phyloP scores from a whole-genome alignment of 352 stramenopile genomes.

The Globisporangium radiosum region DNA sequence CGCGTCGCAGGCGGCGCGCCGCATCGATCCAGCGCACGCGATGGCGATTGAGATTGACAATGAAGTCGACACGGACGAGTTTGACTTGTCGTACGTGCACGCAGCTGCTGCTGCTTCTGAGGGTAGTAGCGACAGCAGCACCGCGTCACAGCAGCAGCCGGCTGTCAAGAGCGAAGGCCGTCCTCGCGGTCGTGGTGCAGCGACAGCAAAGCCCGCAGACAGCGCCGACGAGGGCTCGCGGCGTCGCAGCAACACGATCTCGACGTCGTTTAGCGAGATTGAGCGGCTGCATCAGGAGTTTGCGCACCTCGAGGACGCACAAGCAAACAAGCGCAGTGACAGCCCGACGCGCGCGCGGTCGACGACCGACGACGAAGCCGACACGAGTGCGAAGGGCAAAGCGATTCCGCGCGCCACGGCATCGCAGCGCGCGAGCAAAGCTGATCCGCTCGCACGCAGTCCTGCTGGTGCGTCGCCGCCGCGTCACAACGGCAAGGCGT shows the following conservation, averaged over 20 bases:
- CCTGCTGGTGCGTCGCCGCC: constrained; percentile 3
- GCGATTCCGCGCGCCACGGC: neutral
- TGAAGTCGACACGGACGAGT: constrained; percentile 74
- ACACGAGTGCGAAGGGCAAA: constrained; percentile 2
- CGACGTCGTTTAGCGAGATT: constrained; percentile 24
- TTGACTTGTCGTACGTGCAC: constrained; percentile 51
- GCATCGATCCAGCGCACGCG: constrained; percentile 63
- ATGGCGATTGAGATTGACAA: constrained; percentile 87
- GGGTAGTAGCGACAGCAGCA: constrained; percentile 16
- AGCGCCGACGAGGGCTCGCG: constrained; percentile 6
- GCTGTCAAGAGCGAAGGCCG: constrained; percentile 5
- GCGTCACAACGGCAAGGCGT: constrained; percentile 4
- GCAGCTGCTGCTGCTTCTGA: constrained; percentile 10
- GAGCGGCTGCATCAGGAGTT: constrained; percentile 28
- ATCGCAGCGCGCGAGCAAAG: constrained; percentile 2
- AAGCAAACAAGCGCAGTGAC: neutral
- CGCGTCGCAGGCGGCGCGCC: constrained; percentile 42
- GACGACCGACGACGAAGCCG: constrained; percentile 2
- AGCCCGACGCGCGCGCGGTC: constrained; percentile 2
- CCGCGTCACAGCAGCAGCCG: constrained; percentile 12
- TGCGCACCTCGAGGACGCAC: constrained; percentile 17
- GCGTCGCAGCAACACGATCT: constrained; percentile 31
- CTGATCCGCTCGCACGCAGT: constrained; percentile 6
- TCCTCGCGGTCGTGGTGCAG: neutral
- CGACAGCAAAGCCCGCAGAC: neutral